Evolutionary conservation across 78 protist genomes (phyloP).

Genomic region (Dictyostelium citrinum): DNA sequence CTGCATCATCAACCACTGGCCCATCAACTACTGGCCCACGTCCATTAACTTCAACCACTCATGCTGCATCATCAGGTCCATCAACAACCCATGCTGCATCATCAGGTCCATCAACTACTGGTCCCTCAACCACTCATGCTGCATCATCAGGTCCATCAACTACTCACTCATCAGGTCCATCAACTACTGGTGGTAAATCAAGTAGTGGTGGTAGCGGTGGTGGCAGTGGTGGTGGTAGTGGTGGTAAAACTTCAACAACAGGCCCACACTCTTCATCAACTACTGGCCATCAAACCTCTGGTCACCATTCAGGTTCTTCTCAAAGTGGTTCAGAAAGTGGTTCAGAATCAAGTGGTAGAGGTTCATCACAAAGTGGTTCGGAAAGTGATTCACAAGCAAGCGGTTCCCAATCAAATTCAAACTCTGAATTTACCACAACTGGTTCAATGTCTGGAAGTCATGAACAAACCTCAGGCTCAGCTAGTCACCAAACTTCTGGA

Average conservation of each 20-base stretch:
- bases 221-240: constrained; percentile 4
- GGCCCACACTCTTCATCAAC: constrained; percentile 19
- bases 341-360: neutral
- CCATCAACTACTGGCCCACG: constrained; percentile 10
- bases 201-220: constrained; percentile 4
- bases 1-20: constrained; percentile 1
- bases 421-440: neutral
- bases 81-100: neutral
- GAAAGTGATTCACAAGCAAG: neutral
- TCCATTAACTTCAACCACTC: neutral
- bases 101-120: constrained; percentile 9
- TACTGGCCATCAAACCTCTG: constrained; percentile 3
- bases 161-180: neutral
- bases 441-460: neutral
- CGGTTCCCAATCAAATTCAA: neutral
- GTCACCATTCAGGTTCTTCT: neutral
- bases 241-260: neutral
- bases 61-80: constrained; percentile 1
- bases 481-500: too few relatives aligned
- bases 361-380: neutral
- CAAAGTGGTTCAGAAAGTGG: constrained; percentile 9
- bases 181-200: neutral
- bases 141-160: constrained; percentile 18
- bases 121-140: constrained; percentile 10
- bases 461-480: neutral